These are phyloP conservation scores for Modicella reniformis DNA, from an alignment of 371 early-diverging fungal species.

Conservation along the genomic window DNA sequence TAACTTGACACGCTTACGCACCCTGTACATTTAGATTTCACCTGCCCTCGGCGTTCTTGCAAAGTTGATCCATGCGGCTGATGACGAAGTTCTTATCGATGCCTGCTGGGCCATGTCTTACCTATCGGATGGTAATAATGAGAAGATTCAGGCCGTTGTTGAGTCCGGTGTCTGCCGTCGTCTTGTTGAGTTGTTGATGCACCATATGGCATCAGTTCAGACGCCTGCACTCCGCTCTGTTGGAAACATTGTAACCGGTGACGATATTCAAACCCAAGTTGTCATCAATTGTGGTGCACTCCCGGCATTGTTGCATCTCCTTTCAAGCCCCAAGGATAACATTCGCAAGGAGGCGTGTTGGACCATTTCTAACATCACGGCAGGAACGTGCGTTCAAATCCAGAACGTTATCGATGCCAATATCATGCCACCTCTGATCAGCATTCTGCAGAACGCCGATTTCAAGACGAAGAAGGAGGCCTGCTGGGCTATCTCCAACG, in stretches of 20 bases:
- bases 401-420: constrained; percentile 94
- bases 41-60: constrained; percentile 91
- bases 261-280: constrained; percentile 96
- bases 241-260: constrained; percentile 99
- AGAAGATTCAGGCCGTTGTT: constrained; percentile 96
- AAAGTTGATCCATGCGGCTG: constrained; percentile 87
- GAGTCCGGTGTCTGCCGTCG: constrained; percentile 94
- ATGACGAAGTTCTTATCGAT: constrained; percentile 97
- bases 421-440: constrained; percentile 92
- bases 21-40: constrained; percentile 66
- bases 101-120: constrained; percentile 99
- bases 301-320: constrained; percentile 81
- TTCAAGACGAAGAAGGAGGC: constrained; percentile 99
- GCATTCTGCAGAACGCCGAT: constrained; percentile 89
- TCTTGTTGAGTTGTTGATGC: constrained; percentile 92
- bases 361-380: constrained; percentile 99
- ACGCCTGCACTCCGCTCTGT: constrained; percentile 98
- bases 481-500: constrained; percentile 99
- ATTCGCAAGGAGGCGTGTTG: constrained; percentile 99
- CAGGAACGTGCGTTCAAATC: constrained; percentile 97
- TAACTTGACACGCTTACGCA: neutral
- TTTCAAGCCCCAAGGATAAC: constrained; percentile 88
- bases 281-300: constrained; percentile 93
- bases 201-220: constrained; percentile 86
- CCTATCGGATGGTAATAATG: constrained; percentile 94